Evolutionary conservation across 192 early-diverging fungal species (phyloP).

Genomic region (Coemansia sp.): DNA sequence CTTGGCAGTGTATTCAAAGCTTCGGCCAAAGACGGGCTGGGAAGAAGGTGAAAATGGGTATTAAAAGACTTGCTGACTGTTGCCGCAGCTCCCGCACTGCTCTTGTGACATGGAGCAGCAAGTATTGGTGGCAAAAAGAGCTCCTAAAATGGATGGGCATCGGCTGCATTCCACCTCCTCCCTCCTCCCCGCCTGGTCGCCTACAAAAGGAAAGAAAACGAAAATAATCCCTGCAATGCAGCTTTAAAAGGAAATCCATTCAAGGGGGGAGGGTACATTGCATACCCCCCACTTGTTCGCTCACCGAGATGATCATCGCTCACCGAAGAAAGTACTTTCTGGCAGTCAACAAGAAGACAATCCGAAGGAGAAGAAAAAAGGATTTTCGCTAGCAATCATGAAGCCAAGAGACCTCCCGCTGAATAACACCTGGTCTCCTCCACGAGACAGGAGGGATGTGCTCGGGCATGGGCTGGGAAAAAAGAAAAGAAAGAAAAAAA

Average conservation of each 20-base stretch:
- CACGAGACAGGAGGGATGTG: not conserved
- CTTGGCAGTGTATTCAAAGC: not conserved
- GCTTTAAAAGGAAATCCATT: not conserved
- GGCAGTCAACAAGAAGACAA: not conserved
- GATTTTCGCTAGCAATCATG: not conserved
- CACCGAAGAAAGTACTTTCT: not conserved
- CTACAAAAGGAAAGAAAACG: not conserved
- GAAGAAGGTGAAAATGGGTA: not conserved
- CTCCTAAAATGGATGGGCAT: not conserved
- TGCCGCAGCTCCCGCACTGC: conserved; percentile 1
- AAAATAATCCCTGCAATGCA: not conserved
- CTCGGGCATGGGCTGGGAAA: not conserved
- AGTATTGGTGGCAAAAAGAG: not conserved
- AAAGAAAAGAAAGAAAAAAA: not conserved
- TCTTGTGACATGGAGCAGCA: not conserved
- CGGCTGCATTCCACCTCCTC: not conserved
- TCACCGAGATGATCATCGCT: not conserved
- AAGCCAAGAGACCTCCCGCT: not conserved
- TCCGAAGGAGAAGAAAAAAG: not conserved
- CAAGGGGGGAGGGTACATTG: not conserved
- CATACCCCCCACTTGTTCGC: not conserved
- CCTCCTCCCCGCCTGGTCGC: not conserved
- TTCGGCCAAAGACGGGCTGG: not conserved
- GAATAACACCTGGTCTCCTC: not conserved
- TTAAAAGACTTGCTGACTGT: not conserved